A percentile compares a stretch with the other conserved stretches of the same genome.
These are phyloP conservation scores for Triticum monococcum DNA, from an alignment of 176 grass and related monocot species.

Conservation along the genomic window DNA sequence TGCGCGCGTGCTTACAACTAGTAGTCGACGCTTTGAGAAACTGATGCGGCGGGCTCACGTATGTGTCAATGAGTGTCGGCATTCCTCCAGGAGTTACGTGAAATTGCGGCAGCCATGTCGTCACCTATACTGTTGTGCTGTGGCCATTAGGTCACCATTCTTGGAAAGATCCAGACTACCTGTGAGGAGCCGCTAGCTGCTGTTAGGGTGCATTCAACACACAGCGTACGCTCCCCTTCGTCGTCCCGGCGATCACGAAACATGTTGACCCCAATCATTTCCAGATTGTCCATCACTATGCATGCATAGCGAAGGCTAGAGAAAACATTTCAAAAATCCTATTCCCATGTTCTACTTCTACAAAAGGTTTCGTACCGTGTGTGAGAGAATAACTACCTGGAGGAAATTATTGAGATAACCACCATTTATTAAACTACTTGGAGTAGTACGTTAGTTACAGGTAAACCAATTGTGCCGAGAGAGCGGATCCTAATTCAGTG, in stretches of 20 bases:
- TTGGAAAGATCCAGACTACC: constrained; percentile 1
- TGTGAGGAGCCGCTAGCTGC: background rate
- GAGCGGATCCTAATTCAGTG: too few relatives aligned
- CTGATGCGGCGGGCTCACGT: constrained; percentile 13
- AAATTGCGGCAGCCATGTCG: background rate
- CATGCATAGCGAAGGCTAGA: background rate
- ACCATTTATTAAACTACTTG: too few relatives aligned
- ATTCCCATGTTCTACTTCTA: too few relatives aligned
- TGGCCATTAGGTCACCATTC: constrained; percentile 27
- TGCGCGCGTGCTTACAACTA: background rate
- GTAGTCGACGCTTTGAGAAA: background rate
- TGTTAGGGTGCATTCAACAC: constrained; percentile 9
- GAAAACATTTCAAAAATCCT: too few relatives aligned
- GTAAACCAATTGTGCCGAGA: too few relatives aligned
- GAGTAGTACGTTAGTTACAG: too few relatives aligned
- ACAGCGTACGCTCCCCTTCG: background rate
- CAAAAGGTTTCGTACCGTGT: too few relatives aligned
- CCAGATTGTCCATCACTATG: background rate
- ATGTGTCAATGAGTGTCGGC: background rate
- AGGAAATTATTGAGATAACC: too few relatives aligned
- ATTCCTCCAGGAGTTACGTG: background rate
- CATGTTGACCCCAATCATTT: constrained; percentile 28
- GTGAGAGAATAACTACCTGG: too few relatives aligned
- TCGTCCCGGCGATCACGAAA: constrained; percentile 10
- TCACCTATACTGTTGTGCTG: background rate